Evolutionary conservation across 352 stramenopile genomes (phyloP), one percentile per base, ranked within the genome.

Genomic region (Phytophthora kernoviae): DNA sequence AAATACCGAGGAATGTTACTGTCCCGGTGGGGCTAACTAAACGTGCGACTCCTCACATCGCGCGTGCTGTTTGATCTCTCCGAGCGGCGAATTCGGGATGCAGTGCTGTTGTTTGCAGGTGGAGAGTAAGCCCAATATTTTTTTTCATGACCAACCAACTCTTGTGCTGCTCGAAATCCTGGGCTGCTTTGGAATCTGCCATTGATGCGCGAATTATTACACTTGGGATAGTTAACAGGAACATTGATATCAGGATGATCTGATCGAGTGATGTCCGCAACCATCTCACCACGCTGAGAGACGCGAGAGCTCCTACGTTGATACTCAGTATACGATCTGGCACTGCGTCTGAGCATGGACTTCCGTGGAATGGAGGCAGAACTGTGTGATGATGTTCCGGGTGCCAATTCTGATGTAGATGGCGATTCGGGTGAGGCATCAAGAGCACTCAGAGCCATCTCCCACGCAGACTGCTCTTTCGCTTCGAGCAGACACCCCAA

Each of bases 401-500:
- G 15, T 5, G 44, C 40, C 5, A 47, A 64, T 5, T 15, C 54
- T 32, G 40, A 37, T 22, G 52, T 52, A 10, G 54, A 53, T 18
- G 61, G 33, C n/a, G 46, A 63, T 21, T 39, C 24, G 5, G n/a
- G 27, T 8, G 33, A 33, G 14, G 27, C 6, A 10, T 55, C 46
- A 27, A 72, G 3, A 3, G 40, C 14, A 22, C 43, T 14, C 14
- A 61, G 4, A 2, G 77, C 72, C 34, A 90, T 78, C 15, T 80
- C 64, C 72, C 70, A 84, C 0, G 68, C 63, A 1, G 79, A 72
- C 17, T 63, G 24, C 21, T 81, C 58, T 46, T 84, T 87, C 20
- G 75, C 73, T 54, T 81, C 62, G 9, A 85, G 50, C 1, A 88
- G 26, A 43, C 77, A 87, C 12, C 26, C 57, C 24, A 84, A 50